A percentile compares a stretch with the other conserved stretches of the same genome.
Conservation (phyloP, 495 filamentous ascomycete genomes). For the Talaromyces stipitatus region DNA sequence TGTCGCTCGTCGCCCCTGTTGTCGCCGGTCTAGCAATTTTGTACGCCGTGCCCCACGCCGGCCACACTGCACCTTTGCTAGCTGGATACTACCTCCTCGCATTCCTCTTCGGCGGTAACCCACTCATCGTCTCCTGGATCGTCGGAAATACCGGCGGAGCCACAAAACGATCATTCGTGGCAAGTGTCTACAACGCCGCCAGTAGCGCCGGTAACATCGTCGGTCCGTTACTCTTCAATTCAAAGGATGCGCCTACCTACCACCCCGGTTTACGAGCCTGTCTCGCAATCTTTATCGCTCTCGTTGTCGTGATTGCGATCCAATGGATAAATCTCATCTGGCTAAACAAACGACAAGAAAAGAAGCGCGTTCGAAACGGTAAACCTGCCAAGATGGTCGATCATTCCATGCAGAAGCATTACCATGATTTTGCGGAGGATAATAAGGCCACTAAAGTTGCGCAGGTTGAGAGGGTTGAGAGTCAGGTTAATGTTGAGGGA, state of each 20-base stretch:
- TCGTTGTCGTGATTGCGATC: conserved; percentile 39
- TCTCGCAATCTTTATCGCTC: conserved; percentile 46
- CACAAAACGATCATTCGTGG: conserved; percentile 47
- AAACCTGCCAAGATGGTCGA: conserved; percentile 50
- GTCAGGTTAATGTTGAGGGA: conserved; percentile 3
- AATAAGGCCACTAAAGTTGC: conserved; percentile 12
- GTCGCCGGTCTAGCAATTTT: conserved; percentile 49
- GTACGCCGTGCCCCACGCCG: conserved; percentile 40
- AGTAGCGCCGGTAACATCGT: conserved; percentile 39
- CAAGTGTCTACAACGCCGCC: conserved; percentile 41
- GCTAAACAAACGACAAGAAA: conserved; percentile 47
- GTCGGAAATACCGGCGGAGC: conserved; percentile 42
- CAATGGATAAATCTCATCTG: conserved; percentile 45
- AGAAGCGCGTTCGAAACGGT: conserved; percentile 45
- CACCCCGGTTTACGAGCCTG: conserved; percentile 46
- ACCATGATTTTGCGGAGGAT: conserved; percentile 17
- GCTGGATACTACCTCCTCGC: conserved; percentile 56
- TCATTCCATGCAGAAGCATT: conserved; percentile 43
- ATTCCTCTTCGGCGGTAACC: conserved; percentile 49
- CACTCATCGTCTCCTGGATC: conserved; percentile 43
- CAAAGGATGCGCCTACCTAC: conserved; percentile 40
- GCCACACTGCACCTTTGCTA: conserved; percentile 34
- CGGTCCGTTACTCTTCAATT: conserved; percentile 37
- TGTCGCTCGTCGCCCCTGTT: conserved; percentile 44
- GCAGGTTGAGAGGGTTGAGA: conserved; percentile 1